phyloP scores from a whole-genome alignment of 2,329 filamentous ascomycete species.

The Fusarium sp. region DNA sequence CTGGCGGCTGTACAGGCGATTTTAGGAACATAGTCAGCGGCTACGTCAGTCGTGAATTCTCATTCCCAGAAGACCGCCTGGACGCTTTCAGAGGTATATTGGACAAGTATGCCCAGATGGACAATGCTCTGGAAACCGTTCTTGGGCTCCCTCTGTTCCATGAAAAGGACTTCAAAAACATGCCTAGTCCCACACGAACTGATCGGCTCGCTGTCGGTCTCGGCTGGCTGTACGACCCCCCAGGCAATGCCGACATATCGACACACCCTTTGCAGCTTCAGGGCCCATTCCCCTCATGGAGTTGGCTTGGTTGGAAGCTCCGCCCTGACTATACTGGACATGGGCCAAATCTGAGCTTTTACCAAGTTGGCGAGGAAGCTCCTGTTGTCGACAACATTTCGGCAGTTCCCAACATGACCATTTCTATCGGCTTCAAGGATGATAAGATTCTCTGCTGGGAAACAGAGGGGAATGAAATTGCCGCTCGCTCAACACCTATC shows the following conservation, averaged over 20 bases:
- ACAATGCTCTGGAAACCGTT: constrained; percentile 43
- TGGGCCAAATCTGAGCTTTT: constrained; percentile 46
- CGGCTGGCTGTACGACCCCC: constrained; percentile 47
- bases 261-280: constrained; percentile 42
- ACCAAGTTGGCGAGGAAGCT: constrained; percentile 42
- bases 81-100: constrained; percentile 49
- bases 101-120: constrained; percentile 42
- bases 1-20: constrained; percentile 36
- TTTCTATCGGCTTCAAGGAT: constrained; percentile 49
- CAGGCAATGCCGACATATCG: constrained; percentile 27
- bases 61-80: constrained; percentile 43
- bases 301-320: constrained; percentile 50
- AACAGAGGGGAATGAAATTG: constrained; percentile 47
- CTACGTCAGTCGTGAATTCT: constrained; percentile 46
- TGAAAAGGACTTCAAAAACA: constrained; percentile 43
- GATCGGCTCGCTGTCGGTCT: constrained; percentile 49
- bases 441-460: constrained; percentile 49
- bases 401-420: constrained; percentile 46
- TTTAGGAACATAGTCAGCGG: constrained; percentile 44
- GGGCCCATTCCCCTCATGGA: constrained; percentile 49
- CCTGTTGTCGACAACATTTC: constrained; percentile 44
- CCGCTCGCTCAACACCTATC: constrained; percentile 39
- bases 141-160: constrained; percentile 51
- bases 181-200: constrained; percentile 43
- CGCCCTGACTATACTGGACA: constrained; percentile 38